phyloP scores from a whole-genome alignment of 108 stramenopile species.

The Ochromonas danica region DNA sequence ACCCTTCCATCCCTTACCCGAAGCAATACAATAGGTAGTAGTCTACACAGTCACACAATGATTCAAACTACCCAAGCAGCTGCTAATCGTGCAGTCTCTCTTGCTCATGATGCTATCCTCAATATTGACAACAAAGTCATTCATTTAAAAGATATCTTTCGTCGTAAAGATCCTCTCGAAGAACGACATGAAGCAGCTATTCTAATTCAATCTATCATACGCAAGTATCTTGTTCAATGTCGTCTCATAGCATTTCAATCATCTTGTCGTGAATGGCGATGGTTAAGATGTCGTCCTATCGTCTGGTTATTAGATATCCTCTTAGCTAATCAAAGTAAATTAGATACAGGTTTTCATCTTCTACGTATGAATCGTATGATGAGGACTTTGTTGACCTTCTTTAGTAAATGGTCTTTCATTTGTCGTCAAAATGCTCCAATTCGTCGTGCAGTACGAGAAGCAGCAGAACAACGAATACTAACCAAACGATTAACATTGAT shows the following conservation, averaged over 20 bases:
- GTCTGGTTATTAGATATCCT: conserved; percentile 20
- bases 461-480: not conserved
- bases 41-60: too few species aligned
- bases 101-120: too few species aligned
- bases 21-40: too few species aligned
- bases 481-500: not conserved
- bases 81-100: too few species aligned
- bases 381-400: not conserved
- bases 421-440: not conserved
- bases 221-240: not conserved
- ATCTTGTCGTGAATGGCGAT: not conserved
- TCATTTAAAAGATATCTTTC: conserved; percentile 4
- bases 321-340: conserved; percentile 21
- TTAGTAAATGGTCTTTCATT: not conserved
- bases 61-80: too few species aligned
- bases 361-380: not conserved
- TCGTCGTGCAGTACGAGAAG: not conserved
- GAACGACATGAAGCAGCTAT: not conserved
- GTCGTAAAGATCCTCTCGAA: conserved; percentile 20
- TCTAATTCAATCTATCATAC: not conserved
- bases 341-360: conserved; percentile 10
- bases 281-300: not conserved
- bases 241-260: not conserved
- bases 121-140: conserved; percentile 23
- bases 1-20: too few species aligned